These are phyloP conservation scores for Penicillium nordicum DNA, from an alignment of 2,329 filamentous ascomycete genomes.

Conservation along the genomic window DNA sequence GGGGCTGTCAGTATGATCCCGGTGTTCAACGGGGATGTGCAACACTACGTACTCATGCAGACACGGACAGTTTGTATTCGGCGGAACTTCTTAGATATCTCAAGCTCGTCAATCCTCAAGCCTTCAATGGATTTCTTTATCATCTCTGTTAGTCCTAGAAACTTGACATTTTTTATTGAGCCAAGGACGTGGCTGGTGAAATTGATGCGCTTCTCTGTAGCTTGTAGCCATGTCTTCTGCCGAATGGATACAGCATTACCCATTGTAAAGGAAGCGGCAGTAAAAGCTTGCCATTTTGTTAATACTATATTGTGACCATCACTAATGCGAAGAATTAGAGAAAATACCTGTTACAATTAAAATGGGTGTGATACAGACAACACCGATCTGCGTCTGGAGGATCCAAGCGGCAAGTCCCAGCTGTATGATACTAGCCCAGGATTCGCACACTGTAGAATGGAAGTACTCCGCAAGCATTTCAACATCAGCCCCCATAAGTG, in stretches of 20 bases:
- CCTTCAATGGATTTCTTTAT: constrained; percentile 25
- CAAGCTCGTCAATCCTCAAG: constrained; percentile 24
- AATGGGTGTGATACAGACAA: constrained; percentile 32
- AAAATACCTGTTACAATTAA: not conserved
- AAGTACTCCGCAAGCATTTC: constrained; percentile 25
- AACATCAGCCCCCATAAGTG: constrained; percentile 21
- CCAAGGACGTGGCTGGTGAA: constrained; percentile 40
- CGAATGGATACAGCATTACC: constrained; percentile 16
- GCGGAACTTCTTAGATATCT: constrained; percentile 22
- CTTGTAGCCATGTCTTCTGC: constrained; percentile 42
- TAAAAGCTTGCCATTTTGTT: not conserved
- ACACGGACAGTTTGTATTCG: constrained; percentile 11
- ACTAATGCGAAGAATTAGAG: no score
- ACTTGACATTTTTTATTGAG: constrained; percentile 44
- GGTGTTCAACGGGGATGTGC: no score
- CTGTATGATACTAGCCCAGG: constrained; percentile 36
- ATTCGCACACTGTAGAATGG: constrained; percentile 24
- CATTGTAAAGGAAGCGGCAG: constrained; percentile 10
- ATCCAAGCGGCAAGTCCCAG: constrained; percentile 36
- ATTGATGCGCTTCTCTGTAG: constrained; percentile 43
- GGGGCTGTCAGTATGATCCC: not conserved
- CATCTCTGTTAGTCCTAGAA: constrained; percentile 31
- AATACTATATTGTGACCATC: no score
- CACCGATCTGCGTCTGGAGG: constrained; percentile 30
- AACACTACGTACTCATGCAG: constrained; percentile 10